Evolutionary conservation across 2,329 filamentous ascomycete genomes (phyloP), one percentile per base, ranked within the genome.

Genomic region (Microsporum ferrugineum): DNA sequence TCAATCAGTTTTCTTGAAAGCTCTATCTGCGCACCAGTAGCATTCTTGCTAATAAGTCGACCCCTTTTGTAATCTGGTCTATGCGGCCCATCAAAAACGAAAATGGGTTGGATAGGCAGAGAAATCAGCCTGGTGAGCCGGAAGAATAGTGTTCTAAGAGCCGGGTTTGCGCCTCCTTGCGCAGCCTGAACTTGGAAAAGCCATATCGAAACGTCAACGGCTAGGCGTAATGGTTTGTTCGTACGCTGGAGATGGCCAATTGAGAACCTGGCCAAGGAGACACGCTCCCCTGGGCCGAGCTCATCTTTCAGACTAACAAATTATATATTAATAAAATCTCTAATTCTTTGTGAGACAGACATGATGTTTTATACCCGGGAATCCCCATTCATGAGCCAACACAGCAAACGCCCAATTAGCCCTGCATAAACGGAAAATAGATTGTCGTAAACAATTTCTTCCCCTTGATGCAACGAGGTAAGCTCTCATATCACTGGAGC

Each of bases 131-230:
- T 87, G 1, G 92, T 78, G 0, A 97, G 83, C 38, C 94, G 88
- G 74, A 95, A 97, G 75, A 96, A 97, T 29, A 99, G 82, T 0
- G 91, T 96, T 61, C 94, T 84, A 41, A 96, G 80, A 0, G 91
- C 91, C 5, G 94, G 92, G 67, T 96, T 96, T 8, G 86, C 85
- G 63, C 94, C 94, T 55, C 92, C 90, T 77, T 85, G 85, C 17
- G 88, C 88, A 12, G 89, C 87, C 70, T 95, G 91, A 10, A 87
- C 87, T 70, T 99, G 94, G 70, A 96, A 97, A 51, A 96, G 88
- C 94, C 94, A 99, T 70, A 99, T 97, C 2, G 91, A 90, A 67
- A 95, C 88, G 71, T 99, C 94, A 65, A 99, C 88, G 43, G 94
- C 94, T 55, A 99, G 80, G 45, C 91, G 87, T 45, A 97, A 78